Evolutionary conservation across 1,284 basidiomycete species (phyloP).

Genomic region (Cerrena zonata): DNA sequence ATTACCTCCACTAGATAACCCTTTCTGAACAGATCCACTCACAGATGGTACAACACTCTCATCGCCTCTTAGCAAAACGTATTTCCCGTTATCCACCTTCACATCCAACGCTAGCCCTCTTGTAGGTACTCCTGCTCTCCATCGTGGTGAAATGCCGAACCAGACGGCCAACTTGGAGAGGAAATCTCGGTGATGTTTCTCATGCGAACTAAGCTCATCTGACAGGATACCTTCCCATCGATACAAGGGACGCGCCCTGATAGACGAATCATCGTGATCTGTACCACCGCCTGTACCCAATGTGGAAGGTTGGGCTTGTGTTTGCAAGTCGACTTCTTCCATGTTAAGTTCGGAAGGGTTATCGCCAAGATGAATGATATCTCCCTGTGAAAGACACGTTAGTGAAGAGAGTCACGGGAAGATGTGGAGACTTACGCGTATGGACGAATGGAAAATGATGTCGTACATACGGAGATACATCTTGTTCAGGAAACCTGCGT

Average conservation of each 20-base stretch:
- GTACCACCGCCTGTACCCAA: constrained; percentile 69
- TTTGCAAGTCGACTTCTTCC: constrained; percentile 52
- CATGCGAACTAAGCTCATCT: constrained; percentile 42
- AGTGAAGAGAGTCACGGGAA: not conserved
- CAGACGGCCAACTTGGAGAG: constrained; percentile 56
- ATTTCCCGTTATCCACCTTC: constrained; percentile 47
- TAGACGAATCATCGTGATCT: constrained; percentile 58
- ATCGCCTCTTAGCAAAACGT: constrained; percentile 39
- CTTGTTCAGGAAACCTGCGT: constrained; percentile 70
- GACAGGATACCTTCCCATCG: constrained; percentile 69
- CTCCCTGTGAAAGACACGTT: constrained; percentile 37
- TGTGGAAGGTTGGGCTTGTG: constrained; percentile 45
- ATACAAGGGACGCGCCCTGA: constrained; percentile 56
- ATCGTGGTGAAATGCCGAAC: constrained; percentile 61
- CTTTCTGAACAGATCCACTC: not conserved
- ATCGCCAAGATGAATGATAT: constrained; percentile 57
- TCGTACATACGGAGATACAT: constrained; percentile 73
- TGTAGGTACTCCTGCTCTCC: constrained; percentile 45
- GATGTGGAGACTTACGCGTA: constrained; percentile 33
- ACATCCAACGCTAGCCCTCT: constrained; percentile 58
- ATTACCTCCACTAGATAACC: not conserved
- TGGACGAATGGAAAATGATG: constrained; percentile 55
- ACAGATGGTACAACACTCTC: not conserved
- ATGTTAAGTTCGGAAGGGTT: constrained; percentile 50
- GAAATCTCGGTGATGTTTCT: constrained; percentile 34